Percentiles rank a stretch among this genome's conserved stretches.
phyloP scores from a whole-genome alignment of 2,329 filamentous ascomycete genomes.

The Trichoderma pleuroti region DNA sequence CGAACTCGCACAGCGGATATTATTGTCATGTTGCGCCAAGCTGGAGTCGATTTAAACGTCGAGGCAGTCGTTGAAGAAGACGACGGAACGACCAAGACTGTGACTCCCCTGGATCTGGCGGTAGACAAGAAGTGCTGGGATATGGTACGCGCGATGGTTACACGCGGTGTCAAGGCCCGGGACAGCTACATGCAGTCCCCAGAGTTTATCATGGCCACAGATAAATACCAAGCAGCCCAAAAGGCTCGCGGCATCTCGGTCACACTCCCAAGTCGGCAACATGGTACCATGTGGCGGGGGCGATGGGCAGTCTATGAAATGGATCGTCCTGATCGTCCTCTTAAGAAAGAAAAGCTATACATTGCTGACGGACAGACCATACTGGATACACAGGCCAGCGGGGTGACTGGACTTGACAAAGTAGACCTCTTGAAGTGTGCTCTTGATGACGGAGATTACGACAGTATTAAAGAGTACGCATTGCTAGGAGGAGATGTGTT shows the following conservation, averaged over 20 bases:
- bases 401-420: not conserved
- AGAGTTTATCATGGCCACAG: not conserved
- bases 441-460: not conserved
- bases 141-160: not conserved
- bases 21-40: not conserved
- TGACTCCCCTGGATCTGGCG: not conserved
- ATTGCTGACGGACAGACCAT: not conserved
- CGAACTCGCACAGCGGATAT: not conserved
- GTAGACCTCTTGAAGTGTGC: not conserved
- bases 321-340: not conserved
- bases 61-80: not conserved
- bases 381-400: not conserved
- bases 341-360: not conserved
- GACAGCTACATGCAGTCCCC: not conserved
- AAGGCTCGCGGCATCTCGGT: not conserved
- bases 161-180: not conserved
- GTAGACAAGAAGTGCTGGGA: not conserved
- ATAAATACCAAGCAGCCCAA: not conserved
- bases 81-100: not conserved
- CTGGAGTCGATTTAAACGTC: not conserved
- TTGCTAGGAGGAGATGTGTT: not conserved
- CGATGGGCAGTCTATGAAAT: not conserved
- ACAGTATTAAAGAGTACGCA: not conserved
- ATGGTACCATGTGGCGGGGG: not conserved
- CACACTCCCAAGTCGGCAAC: not conserved